phyloP scores from a whole-genome alignment of 2,329 filamentous ascomycete species.

The Fonsecaea nubica region DNA sequence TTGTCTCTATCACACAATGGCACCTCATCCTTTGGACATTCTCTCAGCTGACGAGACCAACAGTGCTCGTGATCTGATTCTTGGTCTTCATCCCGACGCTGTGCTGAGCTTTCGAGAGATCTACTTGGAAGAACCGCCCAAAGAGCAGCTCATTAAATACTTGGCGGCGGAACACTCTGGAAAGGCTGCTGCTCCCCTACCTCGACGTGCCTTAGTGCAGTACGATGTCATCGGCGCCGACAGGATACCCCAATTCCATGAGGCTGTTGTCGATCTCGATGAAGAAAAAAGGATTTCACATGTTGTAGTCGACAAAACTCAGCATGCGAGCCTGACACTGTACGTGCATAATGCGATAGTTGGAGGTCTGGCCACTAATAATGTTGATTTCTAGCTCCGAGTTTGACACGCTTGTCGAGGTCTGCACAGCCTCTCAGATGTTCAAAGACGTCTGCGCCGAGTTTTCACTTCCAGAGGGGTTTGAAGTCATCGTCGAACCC shows the following conservation, averaged over 20 bases:
- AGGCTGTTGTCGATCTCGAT: constrained; percentile 60
- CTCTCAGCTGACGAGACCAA: constrained; percentile 63
- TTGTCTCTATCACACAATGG: constrained; percentile 25
- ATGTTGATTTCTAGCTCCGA: constrained; percentile 43
- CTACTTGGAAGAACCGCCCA: constrained; percentile 59
- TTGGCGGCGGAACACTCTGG: constrained; percentile 57
- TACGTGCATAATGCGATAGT: constrained; percentile 8
- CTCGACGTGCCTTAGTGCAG: constrained; percentile 59
- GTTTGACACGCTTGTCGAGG: constrained; percentile 56
- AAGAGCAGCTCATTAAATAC: constrained; percentile 56
- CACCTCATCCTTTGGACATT: constrained; percentile 61
- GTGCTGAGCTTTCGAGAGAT: constrained; percentile 58
- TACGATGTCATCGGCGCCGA: constrained; percentile 64
- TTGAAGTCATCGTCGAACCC: constrained; percentile 58
- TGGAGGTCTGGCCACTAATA: background rate
- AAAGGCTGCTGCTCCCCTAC: constrained; percentile 53
- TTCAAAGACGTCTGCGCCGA: constrained; percentile 61
- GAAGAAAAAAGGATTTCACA: constrained; percentile 51
- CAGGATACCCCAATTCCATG: constrained; percentile 61
- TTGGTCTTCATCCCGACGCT: constrained; percentile 47
- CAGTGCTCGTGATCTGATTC: constrained; percentile 58
- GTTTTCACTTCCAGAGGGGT: constrained; percentile 61
- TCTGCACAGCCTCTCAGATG: constrained; percentile 59
- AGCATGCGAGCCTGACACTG: constrained; percentile 56
- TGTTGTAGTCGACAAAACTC: constrained; percentile 55